Percentiles rank a stretch among this genome's conserved stretches.
Evolutionary conservation across 148 eudicot species (phyloP).

Genomic region (Rhododendron ferrugineum): DNA sequence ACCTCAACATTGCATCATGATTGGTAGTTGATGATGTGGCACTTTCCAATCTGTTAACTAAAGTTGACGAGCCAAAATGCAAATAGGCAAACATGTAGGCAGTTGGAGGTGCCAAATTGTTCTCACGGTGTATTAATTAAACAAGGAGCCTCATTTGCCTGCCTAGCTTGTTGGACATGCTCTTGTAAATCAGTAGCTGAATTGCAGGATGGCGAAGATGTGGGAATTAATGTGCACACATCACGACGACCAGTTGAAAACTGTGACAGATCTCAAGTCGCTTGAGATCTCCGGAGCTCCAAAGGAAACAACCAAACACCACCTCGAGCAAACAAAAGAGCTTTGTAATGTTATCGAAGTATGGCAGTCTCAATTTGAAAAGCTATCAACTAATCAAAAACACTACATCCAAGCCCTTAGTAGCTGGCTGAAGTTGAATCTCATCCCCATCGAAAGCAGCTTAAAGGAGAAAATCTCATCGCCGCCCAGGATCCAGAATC

Average conservation of each 20-base stretch:
- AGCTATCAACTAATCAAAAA: constrained; percentile 60
- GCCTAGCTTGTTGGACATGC: background rate
- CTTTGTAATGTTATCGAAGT: constrained; percentile 45
- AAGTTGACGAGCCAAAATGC: background rate
- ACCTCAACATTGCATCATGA: background rate
- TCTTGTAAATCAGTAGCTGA: background rate
- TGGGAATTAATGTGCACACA: constrained; percentile 64
- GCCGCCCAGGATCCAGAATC: constrained; percentile 56
- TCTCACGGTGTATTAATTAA: background rate
- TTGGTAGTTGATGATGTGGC: background rate
- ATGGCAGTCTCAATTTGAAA: constrained; percentile 63
- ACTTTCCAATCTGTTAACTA: background rate
- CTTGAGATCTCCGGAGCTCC: constrained; percentile 49
- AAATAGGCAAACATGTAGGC: background rate
- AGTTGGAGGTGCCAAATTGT: background rate
- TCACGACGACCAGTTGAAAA: constrained; percentile 54
- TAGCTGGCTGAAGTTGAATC: constrained; percentile 78
- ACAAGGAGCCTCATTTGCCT: background rate
- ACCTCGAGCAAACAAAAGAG: constrained; percentile 63
- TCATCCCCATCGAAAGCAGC: constrained; percentile 76
- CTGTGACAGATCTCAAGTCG: constrained; percentile 53
- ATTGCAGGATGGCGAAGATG: constrained; percentile 79
- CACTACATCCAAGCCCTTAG: constrained; percentile 56
- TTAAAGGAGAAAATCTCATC: constrained; percentile 76
- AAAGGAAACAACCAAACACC: constrained; percentile 67